Conservation (phyloP, 129 eudicot species). For the Solidago caesia region DNA sequence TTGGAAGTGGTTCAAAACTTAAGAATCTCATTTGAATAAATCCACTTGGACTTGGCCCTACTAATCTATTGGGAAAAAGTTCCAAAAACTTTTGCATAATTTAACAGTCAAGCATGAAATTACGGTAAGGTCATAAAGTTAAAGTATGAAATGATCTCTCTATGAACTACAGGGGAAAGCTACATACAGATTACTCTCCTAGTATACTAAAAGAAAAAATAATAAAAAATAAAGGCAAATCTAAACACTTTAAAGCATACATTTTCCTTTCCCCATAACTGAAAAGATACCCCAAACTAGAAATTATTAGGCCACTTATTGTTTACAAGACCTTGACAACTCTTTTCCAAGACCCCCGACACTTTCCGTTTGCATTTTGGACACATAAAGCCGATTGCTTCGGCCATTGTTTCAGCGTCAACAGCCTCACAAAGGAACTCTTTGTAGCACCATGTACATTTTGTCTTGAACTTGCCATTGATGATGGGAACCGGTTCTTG, state of each 20-base stretch:
- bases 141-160: background rate
- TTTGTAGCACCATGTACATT: slow-evolving; percentile 35
- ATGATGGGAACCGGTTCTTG: background rate
- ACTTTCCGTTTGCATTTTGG: slow-evolving; percentile 31
- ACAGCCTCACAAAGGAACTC: slow-evolving; percentile 26
- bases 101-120: background rate
- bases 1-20: no score
- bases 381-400: slow-evolving; percentile 34
- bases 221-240: background rate
- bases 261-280: slow-evolving; percentile 15
- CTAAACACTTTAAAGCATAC: background rate
- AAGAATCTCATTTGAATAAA: no score
- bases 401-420: slow-evolving; percentile 36
- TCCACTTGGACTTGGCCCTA: no score
- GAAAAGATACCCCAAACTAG: slow-evolving; percentile 6
- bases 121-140: background rate
- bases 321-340: slow-evolving; percentile 19
- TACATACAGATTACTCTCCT: slow-evolving; percentile 8
- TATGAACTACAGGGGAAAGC: slow-evolving; percentile 25
- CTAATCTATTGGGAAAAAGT: no score
- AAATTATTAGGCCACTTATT: slow-evolving; percentile 11
- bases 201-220: slow-evolving; percentile 11
- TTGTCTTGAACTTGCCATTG: slow-evolving; percentile 18
- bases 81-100: no score
- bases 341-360: slow-evolving; percentile 29